Percentiles rank a stretch among this genome's conserved stretches.
Conservation (phyloP, 345 rosid species). For the Murraya koenigii region DNA sequence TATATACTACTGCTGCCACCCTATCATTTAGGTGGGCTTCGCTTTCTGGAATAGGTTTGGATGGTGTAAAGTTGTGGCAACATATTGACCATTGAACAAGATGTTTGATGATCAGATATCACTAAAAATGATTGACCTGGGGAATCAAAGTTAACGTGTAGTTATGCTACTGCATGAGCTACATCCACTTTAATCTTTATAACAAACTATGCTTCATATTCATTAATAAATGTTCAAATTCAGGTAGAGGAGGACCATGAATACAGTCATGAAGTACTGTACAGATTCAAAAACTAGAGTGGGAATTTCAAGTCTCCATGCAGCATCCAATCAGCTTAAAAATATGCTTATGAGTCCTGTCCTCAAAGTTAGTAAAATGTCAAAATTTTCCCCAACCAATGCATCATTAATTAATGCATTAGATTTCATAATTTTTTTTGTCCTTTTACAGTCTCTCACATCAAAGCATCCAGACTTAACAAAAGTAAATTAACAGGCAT, state of each 20-base stretch:
- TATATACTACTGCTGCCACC: fast-evolving
- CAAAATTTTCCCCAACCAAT: too few relatives aligned
- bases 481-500: too few relatives aligned
- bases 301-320: neutral
- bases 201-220: neutral
- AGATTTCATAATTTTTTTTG: too few relatives aligned
- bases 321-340: neutral
- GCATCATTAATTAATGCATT: too few relatives aligned
- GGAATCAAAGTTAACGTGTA: slow-evolving; percentile 14
- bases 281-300: neutral
- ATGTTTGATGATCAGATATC: slow-evolving; percentile 1
- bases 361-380: too few relatives aligned
- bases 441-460: too few relatives aligned
- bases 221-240: neutral
- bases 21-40: neutral
- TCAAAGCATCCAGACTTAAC: too few relatives aligned
- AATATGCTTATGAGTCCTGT: neutral
- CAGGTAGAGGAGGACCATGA: neutral
- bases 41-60: slow-evolving; percentile 14
- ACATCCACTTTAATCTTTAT: neutral
- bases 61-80: neutral
- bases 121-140: slow-evolving; percentile 13
- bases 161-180: slow-evolving; percentile 15
- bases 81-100: neutral
- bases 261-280: neutral